Evolutionary conservation across 768 basidiomycete genomes (phyloP), one percentile per base, ranked within the genome.

Genomic region (Phaeotremella skinneri): DNA sequence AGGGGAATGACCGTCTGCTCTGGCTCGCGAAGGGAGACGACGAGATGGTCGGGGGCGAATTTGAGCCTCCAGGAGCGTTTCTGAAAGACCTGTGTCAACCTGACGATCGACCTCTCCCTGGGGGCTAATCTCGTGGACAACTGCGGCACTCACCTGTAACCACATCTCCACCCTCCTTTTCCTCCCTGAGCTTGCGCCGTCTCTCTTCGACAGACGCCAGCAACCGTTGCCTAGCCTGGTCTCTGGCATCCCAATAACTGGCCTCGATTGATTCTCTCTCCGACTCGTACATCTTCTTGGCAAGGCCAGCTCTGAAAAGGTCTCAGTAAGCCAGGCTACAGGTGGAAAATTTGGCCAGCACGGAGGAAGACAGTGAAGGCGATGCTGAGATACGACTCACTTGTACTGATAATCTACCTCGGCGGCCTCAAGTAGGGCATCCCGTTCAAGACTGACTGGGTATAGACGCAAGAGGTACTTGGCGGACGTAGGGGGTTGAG

Each of bases 261-360:
- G 76, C 78, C 63, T 81, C 79, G 48, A 81, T 78, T n/a, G 72
- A 62, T 51, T 78, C 77, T 47, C 78, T 57, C 60, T 81, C 80
- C 0, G 70, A 64, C 47, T 80, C 77, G 61, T 78, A 79, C 56
- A 79, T 69, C 55, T 69, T 61, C 31, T 70, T 64, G 31, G 74
- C 76, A 43, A 72, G 64, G n/a, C 68, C 69, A 5, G 68, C 49
- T 39, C 39, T 55, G 23, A 41, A 26, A 25, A 34, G 4, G 31
- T 49, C 6, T 52, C 42, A 9, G 37, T 29, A 14, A 47, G 9
- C 26, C 52, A 52, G 39, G 42, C 11, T 34, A 21, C 6, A 42
- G 17, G n/a, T 11, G 34, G 21, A 39, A 26, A 11, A 25, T 59
- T 66, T 67, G 50, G 14, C n/a, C 11, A 31, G 14, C 14, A 37